Conservation (phyloP, 768 basidiomycete genomes). For the Zangia roseola region DNA sequence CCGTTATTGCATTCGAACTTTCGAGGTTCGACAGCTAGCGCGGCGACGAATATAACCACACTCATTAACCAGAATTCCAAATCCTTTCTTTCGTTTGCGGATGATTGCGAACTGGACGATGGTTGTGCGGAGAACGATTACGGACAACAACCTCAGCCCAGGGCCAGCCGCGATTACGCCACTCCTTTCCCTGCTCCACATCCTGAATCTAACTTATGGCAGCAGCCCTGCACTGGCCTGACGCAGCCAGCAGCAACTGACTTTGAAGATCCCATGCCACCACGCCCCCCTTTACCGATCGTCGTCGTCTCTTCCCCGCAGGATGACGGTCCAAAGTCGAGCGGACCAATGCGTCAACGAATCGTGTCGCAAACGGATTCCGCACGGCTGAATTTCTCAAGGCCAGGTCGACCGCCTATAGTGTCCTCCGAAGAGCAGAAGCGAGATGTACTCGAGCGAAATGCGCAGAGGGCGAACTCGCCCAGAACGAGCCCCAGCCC, state of each 20-base stretch:
- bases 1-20: conserved; percentile 52
- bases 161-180: conserved; percentile 1
- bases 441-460: conserved; percentile 55
- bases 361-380: conserved; percentile 32
- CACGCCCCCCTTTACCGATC: conserved; percentile 41
- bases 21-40: conserved; percentile 40
- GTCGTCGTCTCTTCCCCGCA: conserved; percentile 54
- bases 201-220: conserved; percentile 17
- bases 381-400: conserved; percentile 58
- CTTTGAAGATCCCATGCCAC: conserved; percentile 14
- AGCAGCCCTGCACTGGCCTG: conserved; percentile 1
- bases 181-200: conserved; percentile 2
- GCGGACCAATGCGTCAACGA: conserved; percentile 36
- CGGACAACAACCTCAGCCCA: conserved; percentile 7
- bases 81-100: conserved; percentile 29
- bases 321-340: conserved; percentile 25
- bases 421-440: conserved; percentile 39
- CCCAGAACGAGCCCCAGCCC: conserved; percentile 21
- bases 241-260: conserved; percentile 8
- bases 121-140: conserved; percentile 42
- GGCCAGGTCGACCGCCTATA: conserved; percentile 52
- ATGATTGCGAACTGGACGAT: conserved; percentile 33
- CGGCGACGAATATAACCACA: conserved; percentile 23
- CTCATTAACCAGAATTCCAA: conserved; percentile 16
- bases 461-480: conserved; percentile 42